Evolutionary conservation across 2,329 filamentous ascomycete genomes (phyloP).

Genomic region (Endothia cerciana): DNA sequence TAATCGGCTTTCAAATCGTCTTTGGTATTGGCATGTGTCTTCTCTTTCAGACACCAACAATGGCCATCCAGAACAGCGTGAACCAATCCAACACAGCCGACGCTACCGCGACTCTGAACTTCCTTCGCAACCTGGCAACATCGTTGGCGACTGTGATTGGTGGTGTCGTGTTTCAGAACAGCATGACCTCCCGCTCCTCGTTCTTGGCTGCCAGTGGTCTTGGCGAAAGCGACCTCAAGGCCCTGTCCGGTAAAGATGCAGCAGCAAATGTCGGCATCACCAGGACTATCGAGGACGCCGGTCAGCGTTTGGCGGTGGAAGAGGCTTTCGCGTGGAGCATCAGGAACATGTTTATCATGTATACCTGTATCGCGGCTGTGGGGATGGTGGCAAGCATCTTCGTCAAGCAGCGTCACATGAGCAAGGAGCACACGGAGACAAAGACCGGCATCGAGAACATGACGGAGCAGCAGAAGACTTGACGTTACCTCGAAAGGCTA

Average conservation of each 20-base stretch:
- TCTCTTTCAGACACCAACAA: slow-evolving; percentile 50
- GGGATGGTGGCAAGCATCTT: slow-evolving; percentile 48
- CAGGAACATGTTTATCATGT: slow-evolving; percentile 53
- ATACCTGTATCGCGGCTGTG: slow-evolving; percentile 46
- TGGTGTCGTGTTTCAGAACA: slow-evolving; percentile 35
- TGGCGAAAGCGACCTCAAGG: slow-evolving; percentile 36
- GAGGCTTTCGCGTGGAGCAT: slow-evolving; percentile 53
- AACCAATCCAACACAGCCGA: slow-evolving; percentile 59
- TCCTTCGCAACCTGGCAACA: slow-evolving; percentile 56
- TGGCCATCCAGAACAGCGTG: slow-evolving; percentile 64
- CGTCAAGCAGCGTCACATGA: slow-evolving; percentile 48
- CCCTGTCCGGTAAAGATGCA: slow-evolving; percentile 46
- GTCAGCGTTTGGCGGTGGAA: slow-evolving; percentile 44
- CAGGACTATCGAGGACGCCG: slow-evolving; percentile 41
- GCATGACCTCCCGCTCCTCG: slow-evolving; percentile 30
- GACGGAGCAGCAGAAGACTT: slow-evolving; percentile 19
- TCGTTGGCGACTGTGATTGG: slow-evolving; percentile 59
- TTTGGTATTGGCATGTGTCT: slow-evolving; percentile 6
- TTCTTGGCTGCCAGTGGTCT: slow-evolving; percentile 31
- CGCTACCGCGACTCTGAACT: slow-evolving; percentile 61
- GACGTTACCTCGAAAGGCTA: neutral
- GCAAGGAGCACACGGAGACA: slow-evolving; percentile 54
- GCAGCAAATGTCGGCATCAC: slow-evolving; percentile 52
- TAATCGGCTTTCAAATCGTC: slow-evolving; percentile 7
- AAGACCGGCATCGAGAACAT: slow-evolving; percentile 49